These are phyloP conservation scores for Aspergillus sp. DNA, from an alignment of 2,329 filamentous ascomycete species.

Conservation along the genomic window DNA sequence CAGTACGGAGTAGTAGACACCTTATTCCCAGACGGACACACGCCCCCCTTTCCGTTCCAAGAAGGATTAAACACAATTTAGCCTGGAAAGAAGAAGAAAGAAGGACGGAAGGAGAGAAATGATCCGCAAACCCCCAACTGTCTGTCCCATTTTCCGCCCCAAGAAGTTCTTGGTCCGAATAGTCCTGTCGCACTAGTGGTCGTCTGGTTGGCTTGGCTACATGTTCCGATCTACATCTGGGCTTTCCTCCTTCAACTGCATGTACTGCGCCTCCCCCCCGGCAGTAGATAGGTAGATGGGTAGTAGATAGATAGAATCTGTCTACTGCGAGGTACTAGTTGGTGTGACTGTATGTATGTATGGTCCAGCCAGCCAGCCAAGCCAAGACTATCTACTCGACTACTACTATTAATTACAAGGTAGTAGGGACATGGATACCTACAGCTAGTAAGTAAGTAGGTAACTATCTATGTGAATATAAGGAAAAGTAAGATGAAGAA, in stretches of 20 bases:
- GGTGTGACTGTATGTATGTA: not conserved
- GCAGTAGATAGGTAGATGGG: no score
- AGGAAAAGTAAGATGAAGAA: no score
- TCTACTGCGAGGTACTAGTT: no score
- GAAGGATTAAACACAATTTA: not conserved
- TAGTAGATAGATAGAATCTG: no score
- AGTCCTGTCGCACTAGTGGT: conserved; percentile 2
- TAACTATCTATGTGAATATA: no score
- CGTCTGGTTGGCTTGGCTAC: not conserved
- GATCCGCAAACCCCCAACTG: not conserved
- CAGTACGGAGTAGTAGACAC: no score
- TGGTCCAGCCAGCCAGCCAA: not conserved
- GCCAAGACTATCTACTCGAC: no score
- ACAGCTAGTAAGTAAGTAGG: no score
- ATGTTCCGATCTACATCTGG: conserved; percentile 1
- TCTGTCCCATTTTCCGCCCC: not conserved
- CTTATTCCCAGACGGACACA: no score
- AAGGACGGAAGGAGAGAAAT: not conserved
- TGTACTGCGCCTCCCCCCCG: no score
- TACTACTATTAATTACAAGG: not conserved
- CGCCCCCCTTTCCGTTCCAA: conserved; percentile 9
- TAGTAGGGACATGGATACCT: not conserved
- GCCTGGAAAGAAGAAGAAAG: no score
- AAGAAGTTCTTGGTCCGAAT: conserved; percentile 5
- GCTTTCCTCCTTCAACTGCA: conserved; percentile 1